Base-by-base conservation (phyloP, 139 green algal genomes). In the Mychonastes homosphaera region DNA sequence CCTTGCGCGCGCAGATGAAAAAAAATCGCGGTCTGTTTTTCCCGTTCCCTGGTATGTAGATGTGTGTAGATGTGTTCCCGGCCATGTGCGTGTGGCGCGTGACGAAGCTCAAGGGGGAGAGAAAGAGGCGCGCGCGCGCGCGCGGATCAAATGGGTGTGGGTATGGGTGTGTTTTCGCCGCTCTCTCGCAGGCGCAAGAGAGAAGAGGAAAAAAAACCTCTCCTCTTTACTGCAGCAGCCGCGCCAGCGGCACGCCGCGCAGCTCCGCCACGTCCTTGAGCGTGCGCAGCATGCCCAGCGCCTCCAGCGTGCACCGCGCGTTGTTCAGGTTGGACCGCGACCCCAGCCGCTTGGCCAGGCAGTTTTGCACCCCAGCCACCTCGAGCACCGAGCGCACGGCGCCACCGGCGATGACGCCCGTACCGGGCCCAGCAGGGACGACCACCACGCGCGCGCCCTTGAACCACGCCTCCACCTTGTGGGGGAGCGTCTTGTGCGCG, bases 281-380 rank as follows among this genome's bases (percentile, higher is more conserved):
- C 6, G 81, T 89, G 38, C 78, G 67, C 79, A 92, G 74, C 56
- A 65, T n/a, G 26, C 56, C 40, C 29, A 96, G 72, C 10, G 79
- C 84, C 29, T 87, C 74, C 19, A 94, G 47, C 12, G 81, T 82
- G n/a, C 78, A 81, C 28, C 85, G 80, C 0, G 90, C 90, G 62
- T 96, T 97, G 81, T 97, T 98, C 26, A 97, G 80, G 30, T 77
- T 70, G 73, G 84, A 91, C 50, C 62, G 60, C 67, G 67, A 85
- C 61, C 89, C 88, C 21, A 98, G 52, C 73, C 95, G 81, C 86
- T 98, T 98, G 60, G 83, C 86, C 33, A 96, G 83, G 10, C 69
- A 79, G 70, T 98, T 97, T 68, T 93, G 81, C 40, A 95, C 76
- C 53, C 90, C 50, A 27, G 73, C 73, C 56, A 97, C 67, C 79